A percentile compares a stretch with the other conserved stretches of the same genome.
Conservation (phyloP, 2,329 filamentous ascomycete species). For the Phaeophleospora eucalypticola region DNA sequence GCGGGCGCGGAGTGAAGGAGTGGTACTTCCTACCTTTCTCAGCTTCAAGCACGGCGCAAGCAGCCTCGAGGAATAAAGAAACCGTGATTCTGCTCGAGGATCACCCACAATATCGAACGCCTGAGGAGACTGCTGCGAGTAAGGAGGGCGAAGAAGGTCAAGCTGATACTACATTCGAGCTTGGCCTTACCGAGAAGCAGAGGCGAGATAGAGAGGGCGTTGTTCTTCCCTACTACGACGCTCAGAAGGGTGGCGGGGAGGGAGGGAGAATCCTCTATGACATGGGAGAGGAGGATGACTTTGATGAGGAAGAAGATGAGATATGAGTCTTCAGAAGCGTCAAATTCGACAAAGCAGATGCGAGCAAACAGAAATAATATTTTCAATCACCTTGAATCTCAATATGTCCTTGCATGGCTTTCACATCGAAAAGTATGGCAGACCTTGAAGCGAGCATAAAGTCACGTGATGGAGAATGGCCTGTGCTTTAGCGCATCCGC, state of each 20-base stretch:
- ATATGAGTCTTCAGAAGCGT: conserved; percentile 50
- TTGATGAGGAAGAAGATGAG: conserved; percentile 94
- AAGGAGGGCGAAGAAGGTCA: conserved; percentile 48
- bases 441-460: too few relatives aligned
- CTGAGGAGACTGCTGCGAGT: conserved; percentile 35
- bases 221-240: conserved; percentile 93
- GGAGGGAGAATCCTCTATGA: conserved; percentile 94
- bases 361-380: too few relatives aligned
- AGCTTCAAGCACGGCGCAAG: conserved; percentile 21
- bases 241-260: conserved; percentile 76
- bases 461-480: neutral
- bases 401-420: too few relatives aligned
- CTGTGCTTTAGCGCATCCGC: neutral
- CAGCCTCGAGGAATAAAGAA: conserved; percentile 24
- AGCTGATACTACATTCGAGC: conserved; percentile 71
- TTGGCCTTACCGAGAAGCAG: conserved; percentile 88
- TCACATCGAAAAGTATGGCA: too few relatives aligned
- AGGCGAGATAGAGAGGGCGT: conserved; percentile 80
- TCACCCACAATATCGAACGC: conserved; percentile 63
- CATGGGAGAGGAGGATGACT: conserved; percentile 94
- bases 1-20: conserved; percentile 72
- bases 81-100: conserved; percentile 65
- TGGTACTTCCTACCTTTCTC: conserved; percentile 53
- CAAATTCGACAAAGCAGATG: neutral
- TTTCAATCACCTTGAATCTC: neutral